Evolutionary conservation across 495 filamentous ascomycete genomes (phyloP).

Genomic region (Immersiella caudata): DNA sequence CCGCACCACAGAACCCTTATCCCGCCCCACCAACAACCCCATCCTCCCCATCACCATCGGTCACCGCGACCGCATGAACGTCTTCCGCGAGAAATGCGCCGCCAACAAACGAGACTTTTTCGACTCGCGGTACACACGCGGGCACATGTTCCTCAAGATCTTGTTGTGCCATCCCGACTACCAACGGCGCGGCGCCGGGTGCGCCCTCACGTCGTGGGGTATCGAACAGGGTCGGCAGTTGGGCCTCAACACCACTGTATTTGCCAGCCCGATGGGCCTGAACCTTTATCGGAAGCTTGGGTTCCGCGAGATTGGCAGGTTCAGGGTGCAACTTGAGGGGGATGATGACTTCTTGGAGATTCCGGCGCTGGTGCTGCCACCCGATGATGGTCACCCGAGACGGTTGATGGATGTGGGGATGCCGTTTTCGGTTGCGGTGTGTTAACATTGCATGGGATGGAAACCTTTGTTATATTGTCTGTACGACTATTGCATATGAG

Average conservation of each 20-base stretch:
- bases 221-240: conserved; percentile 32
- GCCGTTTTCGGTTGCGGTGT: neutral
- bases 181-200: conserved; percentile 52
- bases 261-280: conserved; percentile 36
- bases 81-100: conserved; percentile 27
- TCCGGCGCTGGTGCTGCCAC: conserved; percentile 26
- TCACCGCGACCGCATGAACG: conserved; percentile 28
- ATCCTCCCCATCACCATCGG: conserved; percentile 27
- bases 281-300: conserved; percentile 34
- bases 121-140: conserved; percentile 24
- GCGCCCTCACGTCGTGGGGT: conserved; percentile 55
- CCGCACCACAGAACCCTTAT: conserved; percentile 10
- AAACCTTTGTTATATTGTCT: neutral
- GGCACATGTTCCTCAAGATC: conserved; percentile 49
- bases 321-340: conserved; percentile 33
- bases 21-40: conserved; percentile 8
- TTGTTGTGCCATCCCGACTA: conserved; percentile 54
- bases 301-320: conserved; percentile 33
- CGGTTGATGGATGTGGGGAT: neutral
- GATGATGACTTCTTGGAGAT: conserved; percentile 35
- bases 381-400: conserved; percentile 7
- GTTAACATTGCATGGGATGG: neutral
- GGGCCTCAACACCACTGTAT: conserved; percentile 32
- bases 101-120: conserved; percentile 26
- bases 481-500: neutral